Conservation (phyloP, 2,329 filamentous ascomycete species). For the Stachybotrys echinatus region DNA sequence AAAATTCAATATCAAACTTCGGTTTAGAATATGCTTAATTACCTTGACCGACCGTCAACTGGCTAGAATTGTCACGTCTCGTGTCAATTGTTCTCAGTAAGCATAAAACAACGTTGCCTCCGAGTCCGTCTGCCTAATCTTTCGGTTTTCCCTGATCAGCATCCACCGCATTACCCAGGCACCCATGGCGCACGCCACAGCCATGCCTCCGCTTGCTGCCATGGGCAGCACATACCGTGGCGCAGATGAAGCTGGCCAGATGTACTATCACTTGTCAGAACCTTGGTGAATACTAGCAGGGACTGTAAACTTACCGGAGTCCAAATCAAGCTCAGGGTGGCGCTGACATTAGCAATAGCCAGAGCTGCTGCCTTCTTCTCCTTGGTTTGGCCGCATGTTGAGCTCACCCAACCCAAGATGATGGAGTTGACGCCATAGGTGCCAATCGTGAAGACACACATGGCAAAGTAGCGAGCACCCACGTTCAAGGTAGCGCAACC, state of each 20-base stretch:
- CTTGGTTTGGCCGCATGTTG: slow-evolving; percentile 30
- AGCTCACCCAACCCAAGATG: slow-evolving; percentile 29
- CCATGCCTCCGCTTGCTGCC: slow-evolving; percentile 13
- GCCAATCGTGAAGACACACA: slow-evolving; percentile 21
- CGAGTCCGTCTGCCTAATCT: slow-evolving; percentile 7
- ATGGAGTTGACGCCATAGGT: slow-evolving; percentile 28
- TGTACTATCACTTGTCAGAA: slow-evolving; percentile 15
- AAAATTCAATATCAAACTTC: no score
- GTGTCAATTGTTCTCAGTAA: no score
- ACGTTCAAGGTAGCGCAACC: slow-evolving; percentile 23
- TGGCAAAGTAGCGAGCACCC: slow-evolving; percentile 19
- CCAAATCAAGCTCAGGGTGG: slow-evolving; percentile 11
- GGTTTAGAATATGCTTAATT: no score
- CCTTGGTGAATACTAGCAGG: no score
- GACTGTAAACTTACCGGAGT: slow-evolving; percentile 5
- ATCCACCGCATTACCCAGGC: slow-evolving; percentile 17
- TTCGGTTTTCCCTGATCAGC: slow-evolving; percentile 14
- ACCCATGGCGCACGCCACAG: slow-evolving; percentile 13
- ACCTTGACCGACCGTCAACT: no score
- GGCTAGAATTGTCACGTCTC: no score
- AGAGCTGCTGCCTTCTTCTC: slow-evolving; percentile 32
- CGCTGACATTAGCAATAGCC: slow-evolving; percentile 20
- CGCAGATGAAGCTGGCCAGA: slow-evolving; percentile 27
- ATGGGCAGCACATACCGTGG: slow-evolving; percentile 17
- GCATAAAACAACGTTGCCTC: slow-evolving; percentile 12